A percentile compares a stretch with the other conserved stretches of the same genome.
phyloP scores from a whole-genome alignment of 1,284 basidiomycete genomes.

The Rhodotorula sp. region DNA sequence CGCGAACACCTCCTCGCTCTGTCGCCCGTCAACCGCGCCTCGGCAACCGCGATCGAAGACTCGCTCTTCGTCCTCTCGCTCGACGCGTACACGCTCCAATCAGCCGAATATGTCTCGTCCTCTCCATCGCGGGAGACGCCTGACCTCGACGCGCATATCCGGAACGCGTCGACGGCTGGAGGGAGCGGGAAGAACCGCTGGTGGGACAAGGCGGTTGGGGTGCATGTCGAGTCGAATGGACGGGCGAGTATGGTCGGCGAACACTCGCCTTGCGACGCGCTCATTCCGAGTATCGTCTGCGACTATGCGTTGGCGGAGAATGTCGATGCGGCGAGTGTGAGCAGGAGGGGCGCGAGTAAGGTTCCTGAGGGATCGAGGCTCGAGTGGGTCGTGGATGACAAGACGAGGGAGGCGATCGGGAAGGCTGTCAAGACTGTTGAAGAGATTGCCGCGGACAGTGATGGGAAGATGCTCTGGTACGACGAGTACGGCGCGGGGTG shows the following conservation, averaged over 20 bases:
- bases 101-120: constrained; percentile 56
- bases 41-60: constrained; percentile 64
- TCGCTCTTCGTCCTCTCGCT: constrained; percentile 72
- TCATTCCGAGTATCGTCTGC: constrained; percentile 85
- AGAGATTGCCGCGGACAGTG: constrained; percentile 71
- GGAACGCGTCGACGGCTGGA: constrained; percentile 68
- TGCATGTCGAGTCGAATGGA: constrained; percentile 81
- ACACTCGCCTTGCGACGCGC: constrained; percentile 87
- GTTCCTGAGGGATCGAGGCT: constrained; percentile 52
- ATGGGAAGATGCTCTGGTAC: constrained; percentile 82
- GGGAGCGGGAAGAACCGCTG: constrained; percentile 77
- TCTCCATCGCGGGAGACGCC: constrained; percentile 51
- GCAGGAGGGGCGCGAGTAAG: constrained; percentile 6
- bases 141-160: constrained; percentile 73
- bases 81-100: constrained; percentile 57
- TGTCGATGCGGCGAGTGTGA: constrained; percentile 15
- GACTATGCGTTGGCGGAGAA: constrained; percentile 73
- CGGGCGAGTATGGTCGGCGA: constrained; percentile 87
- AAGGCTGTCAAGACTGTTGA: constrained; percentile 63
- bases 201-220: constrained; percentile 84
- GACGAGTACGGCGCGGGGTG: constrained; percentile 82
- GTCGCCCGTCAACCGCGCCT: constrained; percentile 63
- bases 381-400: constrained; percentile 72
- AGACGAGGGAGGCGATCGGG: constrained; percentile 61
- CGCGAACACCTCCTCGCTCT: constrained; percentile 67